Base-by-base conservation (phyloP, 768 basidiomycete genomes). In the Boletales sp. region DNA sequence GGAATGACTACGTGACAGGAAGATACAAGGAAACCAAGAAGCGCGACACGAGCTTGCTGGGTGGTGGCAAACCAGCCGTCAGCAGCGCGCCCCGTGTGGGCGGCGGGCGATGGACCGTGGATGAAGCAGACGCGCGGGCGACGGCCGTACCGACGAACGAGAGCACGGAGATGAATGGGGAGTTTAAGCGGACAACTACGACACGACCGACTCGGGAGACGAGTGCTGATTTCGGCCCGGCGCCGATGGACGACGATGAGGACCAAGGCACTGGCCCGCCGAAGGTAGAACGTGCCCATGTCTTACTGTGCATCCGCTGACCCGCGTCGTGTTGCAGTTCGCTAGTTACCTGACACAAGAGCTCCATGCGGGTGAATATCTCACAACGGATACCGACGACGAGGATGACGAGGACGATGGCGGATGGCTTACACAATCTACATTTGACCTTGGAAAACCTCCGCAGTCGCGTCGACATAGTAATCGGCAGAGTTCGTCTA, bases 1-100 rank as follows among this genome's bases (percentile, higher is more conserved):
- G 96, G 96, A 86, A 92, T 49, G 80, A 86, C 34, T 99, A 93
- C 57, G 91, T 97, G 36, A 82, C 78, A 3, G 90, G 90, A 6
- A 73, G 90, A 33, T 91, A 94, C 58, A 78, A 81, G 34, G 93
- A 96, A 66, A 90, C 92, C 10, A 92, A 92, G 72, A 80, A 79
- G 55, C 82, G 84, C 36, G 94, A 97, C 61, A 79, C 76, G 13
- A 80, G 80, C 55, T 75, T 88, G 9, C 78, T 98, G 14, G 94
- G 93, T 4, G 95, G 94, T 15, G 90, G 90, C 7, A 90, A 88
- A 65, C 89, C 90, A 5, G 74, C 79, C 0, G 65, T 88, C 21
- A 65, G 64, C 10, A 67, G 72, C 25, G 59, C 50, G 37, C 66
- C 68, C 8, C 44, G 54, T 56, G 30, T 65, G 57, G 60, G 69